These are phyloP conservation scores for Aspergillus latus DNA, from an alignment of 2,329 filamentous ascomycete genomes.

Conservation along the genomic window DNA sequence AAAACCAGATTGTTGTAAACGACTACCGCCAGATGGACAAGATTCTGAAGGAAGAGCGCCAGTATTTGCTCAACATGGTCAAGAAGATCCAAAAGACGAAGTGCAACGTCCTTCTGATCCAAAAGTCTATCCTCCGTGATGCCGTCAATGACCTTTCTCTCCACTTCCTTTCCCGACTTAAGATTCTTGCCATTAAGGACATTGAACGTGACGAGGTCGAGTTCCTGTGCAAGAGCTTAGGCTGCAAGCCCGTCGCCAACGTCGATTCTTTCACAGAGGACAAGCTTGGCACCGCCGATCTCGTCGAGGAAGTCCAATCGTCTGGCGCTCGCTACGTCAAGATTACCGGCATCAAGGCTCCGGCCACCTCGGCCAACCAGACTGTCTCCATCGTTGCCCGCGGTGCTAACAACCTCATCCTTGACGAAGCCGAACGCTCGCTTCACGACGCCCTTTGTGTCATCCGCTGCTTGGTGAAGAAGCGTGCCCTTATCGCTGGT, in stretches of 20 bases:
- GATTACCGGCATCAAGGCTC: slow-evolving; percentile 83
- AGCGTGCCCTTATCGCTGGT: slow-evolving; percentile 97
- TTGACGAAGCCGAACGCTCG: slow-evolving; percentile 95
- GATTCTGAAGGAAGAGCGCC: slow-evolving; percentile 98
- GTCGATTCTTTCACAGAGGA: slow-evolving; percentile 98
- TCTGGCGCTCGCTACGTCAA: slow-evolving; percentile 94
- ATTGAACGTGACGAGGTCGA: slow-evolving; percentile 98
- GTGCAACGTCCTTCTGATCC: slow-evolving; percentile 96
- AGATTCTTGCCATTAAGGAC: slow-evolving; percentile 94
- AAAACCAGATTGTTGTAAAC: slow-evolving; percentile 98
- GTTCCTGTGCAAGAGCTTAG: slow-evolving; percentile 98
- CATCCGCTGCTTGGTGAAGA: slow-evolving; percentile 96
- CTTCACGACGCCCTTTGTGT: slow-evolving; percentile 97
- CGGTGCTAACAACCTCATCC: slow-evolving; percentile 88
- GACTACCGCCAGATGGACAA: slow-evolving; percentile 99
- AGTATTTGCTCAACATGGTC: slow-evolving; percentile 96
- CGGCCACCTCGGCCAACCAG: slow-evolving; percentile 59
- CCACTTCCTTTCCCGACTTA: slow-evolving; percentile 95
- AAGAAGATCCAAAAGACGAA: slow-evolving; percentile 99
- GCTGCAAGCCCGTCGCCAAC: slow-evolving; percentile 98
- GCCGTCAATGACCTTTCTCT: slow-evolving; percentile 96
- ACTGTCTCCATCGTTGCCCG: slow-evolving; percentile 94
- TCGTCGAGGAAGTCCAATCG: slow-evolving; percentile 87
- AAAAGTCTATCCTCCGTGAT: slow-evolving; percentile 96
- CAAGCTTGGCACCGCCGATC: slow-evolving; percentile 89